Evolutionary conservation across 352 stramenopile genomes (phyloP).

Genomic region (Globisporangium splendens): DNA sequence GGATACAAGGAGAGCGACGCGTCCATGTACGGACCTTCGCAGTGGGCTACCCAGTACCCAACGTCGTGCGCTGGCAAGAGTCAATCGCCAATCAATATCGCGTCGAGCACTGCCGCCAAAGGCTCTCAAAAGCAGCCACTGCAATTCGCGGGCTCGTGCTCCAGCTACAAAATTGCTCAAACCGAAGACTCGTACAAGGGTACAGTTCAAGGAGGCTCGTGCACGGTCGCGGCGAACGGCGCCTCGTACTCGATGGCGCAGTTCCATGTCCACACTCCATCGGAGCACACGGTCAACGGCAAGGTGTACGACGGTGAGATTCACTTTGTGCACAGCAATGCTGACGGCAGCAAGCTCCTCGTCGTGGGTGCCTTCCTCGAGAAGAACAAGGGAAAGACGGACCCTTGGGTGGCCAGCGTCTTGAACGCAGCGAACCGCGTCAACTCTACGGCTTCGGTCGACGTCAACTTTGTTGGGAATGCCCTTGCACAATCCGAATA

Average conservation of each 20-base stretch:
- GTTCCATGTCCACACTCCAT: constrained; percentile 31
- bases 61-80: constrained; percentile 17
- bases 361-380: constrained; percentile 21
- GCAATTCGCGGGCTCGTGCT: constrained; percentile 17
- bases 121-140: constrained; percentile 1
- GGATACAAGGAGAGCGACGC: constrained; percentile 9
- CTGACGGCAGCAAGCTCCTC: constrained; percentile 12
- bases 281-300: constrained; percentile 39
- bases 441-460: not conserved
- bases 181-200: constrained; percentile 21
- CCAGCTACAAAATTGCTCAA: constrained; percentile 14
- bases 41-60: constrained; percentile 15
- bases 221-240: constrained; percentile 10
- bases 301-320: constrained; percentile 30
- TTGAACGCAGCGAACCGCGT: constrained; percentile 3
- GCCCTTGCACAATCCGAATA: too few relatives aligned
- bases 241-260: constrained; percentile 21
- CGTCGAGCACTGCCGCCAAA: too few relatives aligned
- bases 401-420: constrained; percentile 10
- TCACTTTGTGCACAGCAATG: constrained; percentile 37
- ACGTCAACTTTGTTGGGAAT: too few relatives aligned
- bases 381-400: constrained; percentile 13
- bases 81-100: constrained; percentile 23
- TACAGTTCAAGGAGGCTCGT: constrained; percentile 7
- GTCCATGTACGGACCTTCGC: constrained; percentile 9